Conservation (phyloP, 2,329 filamentous ascomycete species). For the Ustulina deusta region DNA sequence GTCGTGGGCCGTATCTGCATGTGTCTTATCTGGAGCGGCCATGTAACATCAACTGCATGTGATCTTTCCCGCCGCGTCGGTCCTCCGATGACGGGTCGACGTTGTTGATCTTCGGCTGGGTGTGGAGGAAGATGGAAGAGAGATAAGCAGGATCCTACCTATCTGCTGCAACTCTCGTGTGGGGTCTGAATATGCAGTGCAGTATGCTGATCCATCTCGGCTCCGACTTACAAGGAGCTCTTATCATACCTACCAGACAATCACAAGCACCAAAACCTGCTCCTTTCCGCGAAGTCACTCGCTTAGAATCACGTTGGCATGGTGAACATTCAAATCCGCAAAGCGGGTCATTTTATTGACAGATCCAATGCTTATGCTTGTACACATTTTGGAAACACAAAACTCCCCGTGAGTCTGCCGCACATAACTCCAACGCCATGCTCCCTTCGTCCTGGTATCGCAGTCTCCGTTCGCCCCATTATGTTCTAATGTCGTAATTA, state of each 20-base stretch:
- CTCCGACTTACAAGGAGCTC: neutral
- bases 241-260: too few relatives aligned
- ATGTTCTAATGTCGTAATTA: conserved; percentile 1
- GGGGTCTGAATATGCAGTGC: conserved; percentile 17
- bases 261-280: neutral
- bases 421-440: conserved; percentile 24
- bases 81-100: conserved; percentile 4
- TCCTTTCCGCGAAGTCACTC: neutral
- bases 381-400: neutral
- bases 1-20: conserved; percentile 3
- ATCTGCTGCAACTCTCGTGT: conserved; percentile 11
- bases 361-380: conserved; percentile 10
- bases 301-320: neutral
- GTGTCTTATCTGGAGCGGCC: neutral
- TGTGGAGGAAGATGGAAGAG: conserved; percentile 3
- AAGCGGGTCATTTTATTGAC: conserved; percentile 3
- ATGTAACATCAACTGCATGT: conserved; percentile 11
- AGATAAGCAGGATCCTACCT: conserved; percentile 23
- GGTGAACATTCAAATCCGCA: neutral
- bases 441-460: conserved; percentile 35
- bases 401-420: neutral
- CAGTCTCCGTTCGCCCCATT: conserved; percentile 9
- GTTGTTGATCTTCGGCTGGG: conserved; percentile 14
- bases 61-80: neutral
- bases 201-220: neutral